A percentile compares a stretch with the other conserved stretches of the same genome.
These are phyloP conservation scores for Yarrowia alimentaria DNA, from an alignment of 805 yeast species.

Conservation along the genomic window DNA sequence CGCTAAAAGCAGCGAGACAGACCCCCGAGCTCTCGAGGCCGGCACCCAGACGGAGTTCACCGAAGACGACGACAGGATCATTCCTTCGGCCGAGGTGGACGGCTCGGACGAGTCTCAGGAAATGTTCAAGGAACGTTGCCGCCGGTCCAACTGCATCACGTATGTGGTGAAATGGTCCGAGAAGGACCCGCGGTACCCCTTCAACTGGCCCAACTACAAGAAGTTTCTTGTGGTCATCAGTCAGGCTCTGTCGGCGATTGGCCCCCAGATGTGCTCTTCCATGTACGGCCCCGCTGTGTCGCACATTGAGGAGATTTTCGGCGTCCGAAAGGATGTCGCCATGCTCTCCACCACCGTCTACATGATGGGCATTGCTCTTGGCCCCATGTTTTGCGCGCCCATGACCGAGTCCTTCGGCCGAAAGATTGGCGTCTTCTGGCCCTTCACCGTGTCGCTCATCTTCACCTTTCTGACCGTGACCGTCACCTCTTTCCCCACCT, in stretches of 20 bases:
- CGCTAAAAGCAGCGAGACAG: too few species aligned
- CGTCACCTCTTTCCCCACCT: conserved; percentile 16
- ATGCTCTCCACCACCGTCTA: conserved; percentile 35
- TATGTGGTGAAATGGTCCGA: conserved; percentile 6
- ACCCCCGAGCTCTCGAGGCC: too few species aligned
- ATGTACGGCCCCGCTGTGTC: conserved; percentile 12
- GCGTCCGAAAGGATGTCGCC: conserved; percentile 17
- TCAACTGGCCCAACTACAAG: conserved; percentile 27
- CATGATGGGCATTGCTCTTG: conserved; percentile 38
- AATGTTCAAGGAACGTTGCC: conserved; percentile 6
- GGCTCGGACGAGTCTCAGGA: neutral
- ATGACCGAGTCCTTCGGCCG: conserved; percentile 29
- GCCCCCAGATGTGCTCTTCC: conserved; percentile 21
- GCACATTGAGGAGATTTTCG: conserved; percentile 3
- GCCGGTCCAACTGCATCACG: conserved; percentile 14
- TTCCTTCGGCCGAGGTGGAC: neutral
- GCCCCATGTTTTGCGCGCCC: conserved; percentile 31
- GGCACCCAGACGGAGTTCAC: conserved; percentile 9
- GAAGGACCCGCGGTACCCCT: conserved; percentile 14
- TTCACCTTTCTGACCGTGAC: conserved; percentile 24
- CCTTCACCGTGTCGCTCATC: conserved; percentile 32
- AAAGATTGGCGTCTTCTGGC: conserved; percentile 35
- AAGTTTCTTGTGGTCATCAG: conserved; percentile 8
- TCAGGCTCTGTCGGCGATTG: conserved; percentile 26
- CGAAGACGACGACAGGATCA: neutral